Conservation (phyloP, 1,284 basidiomycete genomes). For the Austropuccinia psidii region DNA sequence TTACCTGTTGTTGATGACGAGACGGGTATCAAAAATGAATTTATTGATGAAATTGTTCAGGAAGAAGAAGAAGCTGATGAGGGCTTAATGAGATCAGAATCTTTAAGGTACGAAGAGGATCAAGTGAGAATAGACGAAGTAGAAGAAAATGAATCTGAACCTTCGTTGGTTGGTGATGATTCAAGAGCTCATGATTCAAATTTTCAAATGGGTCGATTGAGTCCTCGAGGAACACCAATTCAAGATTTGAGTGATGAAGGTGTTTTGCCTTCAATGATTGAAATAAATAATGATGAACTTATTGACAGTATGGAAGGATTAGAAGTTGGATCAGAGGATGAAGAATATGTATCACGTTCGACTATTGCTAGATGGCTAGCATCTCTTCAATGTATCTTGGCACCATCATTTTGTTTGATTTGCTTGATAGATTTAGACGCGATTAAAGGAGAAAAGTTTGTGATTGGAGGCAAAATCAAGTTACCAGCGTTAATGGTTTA, state of each 20-base stretch:
- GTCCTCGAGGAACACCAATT: too few species aligned
- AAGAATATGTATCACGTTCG: neutral
- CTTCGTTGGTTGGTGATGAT: too few species aligned
- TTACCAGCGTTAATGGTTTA: too few species aligned
- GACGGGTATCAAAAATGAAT: constrained; percentile 46
- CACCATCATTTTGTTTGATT: neutral
- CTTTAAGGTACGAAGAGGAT: constrained; percentile 46
- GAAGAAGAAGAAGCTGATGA: constrained; percentile 39
- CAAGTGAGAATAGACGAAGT: constrained; percentile 39
- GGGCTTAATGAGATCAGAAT: constrained; percentile 50
- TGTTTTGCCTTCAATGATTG: too few species aligned
- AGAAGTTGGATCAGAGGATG: too few species aligned
- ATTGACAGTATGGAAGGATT: too few species aligned
- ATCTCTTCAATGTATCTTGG: neutral
- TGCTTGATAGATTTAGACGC: neutral
- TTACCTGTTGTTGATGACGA: constrained; percentile 69
- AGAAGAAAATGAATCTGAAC: constrained; percentile 37
- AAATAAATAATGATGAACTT: too few species aligned
- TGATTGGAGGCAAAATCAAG: too few species aligned
- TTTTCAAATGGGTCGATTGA: too few species aligned
- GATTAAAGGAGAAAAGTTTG: too few species aligned
- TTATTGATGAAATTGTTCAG: neutral
- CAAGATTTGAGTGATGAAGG: constrained; percentile 43
- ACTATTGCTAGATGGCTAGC: neutral
- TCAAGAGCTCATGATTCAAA: too few species aligned